Base-by-base conservation (phyloP, 1,284 basidiomycete genomes). In the Cystobasidiaceae sp. region DNA sequence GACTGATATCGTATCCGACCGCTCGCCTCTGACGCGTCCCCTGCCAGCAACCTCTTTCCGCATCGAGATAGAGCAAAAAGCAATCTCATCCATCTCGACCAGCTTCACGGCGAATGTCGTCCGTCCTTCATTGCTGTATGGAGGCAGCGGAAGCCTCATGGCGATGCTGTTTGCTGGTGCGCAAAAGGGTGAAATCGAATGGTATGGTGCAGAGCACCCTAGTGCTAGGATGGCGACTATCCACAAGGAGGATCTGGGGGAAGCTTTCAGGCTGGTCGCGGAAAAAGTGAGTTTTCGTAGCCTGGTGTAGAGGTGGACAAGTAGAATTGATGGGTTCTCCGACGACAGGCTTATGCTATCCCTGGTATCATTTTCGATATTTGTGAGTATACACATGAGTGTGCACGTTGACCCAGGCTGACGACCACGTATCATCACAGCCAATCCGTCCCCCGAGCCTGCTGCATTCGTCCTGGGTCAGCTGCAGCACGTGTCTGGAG, bases 241-340 rank as follows among this genome's bases (percentile, higher is more conserved):
- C 33, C 83, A 84, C 72, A 72, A 73, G 37, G 82, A 83, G 69
- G 83, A 83, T 72, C 72, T 82, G 27, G 82, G 81, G 7, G 81
- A 82, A 51, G 68, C 81, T 30, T 82, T 80, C 68, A 50, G 82
- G 15, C 73, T 78, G 1, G 78, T 77, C 2, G 78, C 78, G 6
- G 82, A 83, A 74, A 71, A 75, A 33, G 49, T 19, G 37, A 46
- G 44, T 8, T 11, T n/a, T 21, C 13, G 13, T 8, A 11, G 11
- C 44, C 15, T 11, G 11, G 21, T 46, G 19, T 11, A 11, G 11
- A 46, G 2, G 19, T 21, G 11, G 44, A 11, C 11, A 15, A 11
- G 6, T 2, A 11, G 44, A 32, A 13, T 15, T 2, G 23, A 4
- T 17, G 4, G 32, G 3, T 15, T 33, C 25, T 33, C 21, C 15